Conservation (phyloP, 2,329 filamentous ascomycete genomes). For the Didymellaceae sp. region DNA sequence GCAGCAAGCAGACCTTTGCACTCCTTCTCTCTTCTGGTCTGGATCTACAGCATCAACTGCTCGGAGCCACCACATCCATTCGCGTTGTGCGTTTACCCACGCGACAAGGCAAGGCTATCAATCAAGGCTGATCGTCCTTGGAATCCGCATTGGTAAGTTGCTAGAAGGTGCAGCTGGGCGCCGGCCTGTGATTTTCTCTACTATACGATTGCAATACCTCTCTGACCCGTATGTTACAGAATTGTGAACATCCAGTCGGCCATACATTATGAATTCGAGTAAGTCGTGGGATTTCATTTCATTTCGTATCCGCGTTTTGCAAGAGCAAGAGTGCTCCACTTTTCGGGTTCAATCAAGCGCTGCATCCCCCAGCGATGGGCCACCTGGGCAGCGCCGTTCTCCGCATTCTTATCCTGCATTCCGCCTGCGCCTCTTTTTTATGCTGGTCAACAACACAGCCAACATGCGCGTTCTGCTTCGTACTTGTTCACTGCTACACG, state of each 20-base stretch:
- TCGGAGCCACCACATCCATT: too few species aligned
- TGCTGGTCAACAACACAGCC: conserved; percentile 39
- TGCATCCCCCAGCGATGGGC: conserved; percentile 38
- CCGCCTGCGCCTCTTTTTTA: conserved; percentile 35
- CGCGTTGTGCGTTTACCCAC: too few species aligned
- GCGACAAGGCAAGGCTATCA: too few species aligned
- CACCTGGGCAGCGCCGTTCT: conserved; percentile 47
- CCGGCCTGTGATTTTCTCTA: too few species aligned
- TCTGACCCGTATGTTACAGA: not conserved
- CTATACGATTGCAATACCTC: too few species aligned
- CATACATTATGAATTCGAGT: conserved; percentile 48
- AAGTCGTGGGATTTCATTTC: conserved; percentile 31
- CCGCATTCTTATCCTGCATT: conserved; percentile 48
- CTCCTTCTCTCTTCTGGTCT: conserved; percentile 27
- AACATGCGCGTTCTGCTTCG: conserved; percentile 29
- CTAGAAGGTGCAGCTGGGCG: too few species aligned
- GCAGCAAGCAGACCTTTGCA: conserved; percentile 30
- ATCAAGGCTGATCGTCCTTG: too few species aligned
- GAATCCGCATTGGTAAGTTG: too few species aligned
- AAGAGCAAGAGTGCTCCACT: conserved; percentile 34
- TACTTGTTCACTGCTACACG: conserved; percentile 38
- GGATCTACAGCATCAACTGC: conserved; percentile 24
- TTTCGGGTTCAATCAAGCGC: conserved; percentile 30
- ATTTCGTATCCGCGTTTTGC: conserved; percentile 32
- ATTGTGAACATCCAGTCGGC: conserved; percentile 1